These are phyloP conservation scores for Oryza brachyantha DNA, from an alignment of 176 grass and related monocot species.

Conservation along the genomic window DNA sequence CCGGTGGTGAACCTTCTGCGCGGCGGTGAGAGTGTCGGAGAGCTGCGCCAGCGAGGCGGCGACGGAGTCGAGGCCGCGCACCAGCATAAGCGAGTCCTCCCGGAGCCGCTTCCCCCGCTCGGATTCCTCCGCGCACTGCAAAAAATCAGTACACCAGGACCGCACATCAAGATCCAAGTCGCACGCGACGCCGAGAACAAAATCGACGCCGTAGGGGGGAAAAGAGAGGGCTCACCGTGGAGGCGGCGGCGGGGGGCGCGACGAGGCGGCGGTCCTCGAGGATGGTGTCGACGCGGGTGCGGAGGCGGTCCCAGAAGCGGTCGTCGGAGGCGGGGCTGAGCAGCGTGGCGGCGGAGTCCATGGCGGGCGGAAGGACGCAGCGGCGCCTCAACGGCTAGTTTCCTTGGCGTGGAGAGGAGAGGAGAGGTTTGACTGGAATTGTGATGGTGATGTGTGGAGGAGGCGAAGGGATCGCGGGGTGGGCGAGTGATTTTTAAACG, in stretches of 20 bases:
- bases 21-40: conserved; percentile 70
- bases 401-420: neutral
- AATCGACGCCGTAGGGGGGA: too few species aligned
- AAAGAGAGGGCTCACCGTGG: conserved; percentile 16
- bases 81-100: conserved; percentile 79
- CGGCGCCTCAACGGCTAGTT: conserved; percentile 46
- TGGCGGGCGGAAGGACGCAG: neutral
- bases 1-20: conserved; percentile 52
- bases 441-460: too few species aligned
- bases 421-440: neutral
- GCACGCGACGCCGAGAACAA: too few species aligned
- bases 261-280: conserved; percentile 49
- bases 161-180: neutral
- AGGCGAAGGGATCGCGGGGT: neutral
- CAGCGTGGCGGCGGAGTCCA: conserved; percentile 50
- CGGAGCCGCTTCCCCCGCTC: conserved; percentile 71
- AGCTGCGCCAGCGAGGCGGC: conserved; percentile 70
- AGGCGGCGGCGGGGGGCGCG: neutral
- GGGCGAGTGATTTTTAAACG: conserved; percentile 8
- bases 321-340: conserved; percentile 78
- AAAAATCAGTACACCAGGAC: too few species aligned
- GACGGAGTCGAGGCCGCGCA: conserved; percentile 86
- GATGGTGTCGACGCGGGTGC: conserved; percentile 74
- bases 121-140: conserved; percentile 47
- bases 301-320: conserved; percentile 70